Conservation (phyloP, 2,329 filamentous ascomycete species). For the Orbilia javanica region DNA sequence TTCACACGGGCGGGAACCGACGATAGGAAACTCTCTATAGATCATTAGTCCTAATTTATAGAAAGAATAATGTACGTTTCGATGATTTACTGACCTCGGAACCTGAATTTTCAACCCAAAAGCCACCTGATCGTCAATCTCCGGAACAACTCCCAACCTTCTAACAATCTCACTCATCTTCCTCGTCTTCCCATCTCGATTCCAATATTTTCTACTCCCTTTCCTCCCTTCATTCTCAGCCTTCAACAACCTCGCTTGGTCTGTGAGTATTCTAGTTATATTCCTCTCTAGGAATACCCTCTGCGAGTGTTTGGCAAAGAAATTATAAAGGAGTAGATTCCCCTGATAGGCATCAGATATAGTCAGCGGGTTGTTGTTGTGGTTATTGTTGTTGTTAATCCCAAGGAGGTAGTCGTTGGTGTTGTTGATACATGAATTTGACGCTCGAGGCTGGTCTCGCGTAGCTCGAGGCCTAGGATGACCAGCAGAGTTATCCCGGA, state of each 20-base stretch:
- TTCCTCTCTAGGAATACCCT: slow-evolving; percentile 36
- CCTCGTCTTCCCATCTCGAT: slow-evolving; percentile 7
- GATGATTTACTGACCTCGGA: slow-evolving; percentile 18
- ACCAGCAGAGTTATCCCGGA: background rate
- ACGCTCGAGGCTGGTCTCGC: background rate
- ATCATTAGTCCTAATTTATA: too few relatives aligned
- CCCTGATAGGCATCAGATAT: slow-evolving; percentile 33
- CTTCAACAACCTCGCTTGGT: slow-evolving; percentile 13
- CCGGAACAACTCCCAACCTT: slow-evolving; percentile 10
- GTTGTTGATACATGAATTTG: too few relatives aligned
- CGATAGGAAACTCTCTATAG: background rate
- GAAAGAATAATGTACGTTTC: too few relatives aligned
- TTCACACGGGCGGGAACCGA: background rate
- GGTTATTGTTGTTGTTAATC: background rate
- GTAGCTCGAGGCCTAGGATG: background rate
- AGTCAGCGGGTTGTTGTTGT: slow-evolving; percentile 4
- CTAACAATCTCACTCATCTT: slow-evolving; percentile 13
- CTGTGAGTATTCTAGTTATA: slow-evolving; percentile 14
- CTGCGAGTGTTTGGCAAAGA: slow-evolving; percentile 18
- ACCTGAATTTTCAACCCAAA: slow-evolving; percentile 27
- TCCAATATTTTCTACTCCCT: slow-evolving; percentile 1
- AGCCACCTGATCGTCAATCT: slow-evolving; percentile 21
- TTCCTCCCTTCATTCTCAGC: slow-evolving; percentile 29
- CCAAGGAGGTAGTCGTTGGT: background rate
- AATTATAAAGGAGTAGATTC: slow-evolving; percentile 20